Percentiles rank a stretch among this genome's conserved stretches.
Conservation (phyloP, 345 rosid species). For the Kandelia obovata region DNA sequence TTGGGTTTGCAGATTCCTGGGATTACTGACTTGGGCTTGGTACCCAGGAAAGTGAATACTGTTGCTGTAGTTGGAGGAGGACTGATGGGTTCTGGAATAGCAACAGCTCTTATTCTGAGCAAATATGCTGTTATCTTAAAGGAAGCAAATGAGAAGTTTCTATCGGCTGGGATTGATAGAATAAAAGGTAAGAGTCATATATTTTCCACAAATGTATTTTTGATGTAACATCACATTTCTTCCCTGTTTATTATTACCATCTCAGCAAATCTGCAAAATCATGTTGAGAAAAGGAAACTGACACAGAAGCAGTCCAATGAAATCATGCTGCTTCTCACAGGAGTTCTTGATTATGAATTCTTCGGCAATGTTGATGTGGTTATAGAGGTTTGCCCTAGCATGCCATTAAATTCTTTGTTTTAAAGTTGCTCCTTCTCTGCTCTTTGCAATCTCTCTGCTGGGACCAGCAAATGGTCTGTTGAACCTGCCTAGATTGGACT, state of each 20-base stretch:
- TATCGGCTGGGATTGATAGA: conserved; percentile 9
- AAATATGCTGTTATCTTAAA: background rate
- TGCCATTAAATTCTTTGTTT: background rate
- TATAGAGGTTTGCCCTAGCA: conserved; percentile 5
- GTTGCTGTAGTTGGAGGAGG: conserved; percentile 13
- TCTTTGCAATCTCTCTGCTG: background rate
- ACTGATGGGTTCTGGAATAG: conserved; percentile 6
- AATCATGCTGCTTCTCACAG: background rate
- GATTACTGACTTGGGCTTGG: conserved; percentile 6
- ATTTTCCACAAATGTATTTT: too few relatives aligned
- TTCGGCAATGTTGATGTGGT: conserved; percentile 3
- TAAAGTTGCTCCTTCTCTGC: background rate
- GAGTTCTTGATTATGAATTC: conserved; percentile 1
- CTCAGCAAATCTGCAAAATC: conserved; percentile 2
- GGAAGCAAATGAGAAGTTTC: conserved; percentile 2
- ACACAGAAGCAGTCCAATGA: background rate
- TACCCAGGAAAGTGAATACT: background rate
- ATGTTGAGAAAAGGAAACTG: background rate
- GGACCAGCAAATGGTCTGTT: too few relatives aligned
- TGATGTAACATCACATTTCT: too few relatives aligned
- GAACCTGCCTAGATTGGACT: too few relatives aligned
- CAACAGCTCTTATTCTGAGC: conserved; percentile 1
- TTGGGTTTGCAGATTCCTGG: conserved; percentile 6
- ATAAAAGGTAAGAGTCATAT: background rate
- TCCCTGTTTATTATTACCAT: too few relatives aligned